These are phyloP conservation scores for Paratinospora sagittata DNA, from an alignment of 164 flowering plant genomes.

Conservation along the genomic window DNA sequence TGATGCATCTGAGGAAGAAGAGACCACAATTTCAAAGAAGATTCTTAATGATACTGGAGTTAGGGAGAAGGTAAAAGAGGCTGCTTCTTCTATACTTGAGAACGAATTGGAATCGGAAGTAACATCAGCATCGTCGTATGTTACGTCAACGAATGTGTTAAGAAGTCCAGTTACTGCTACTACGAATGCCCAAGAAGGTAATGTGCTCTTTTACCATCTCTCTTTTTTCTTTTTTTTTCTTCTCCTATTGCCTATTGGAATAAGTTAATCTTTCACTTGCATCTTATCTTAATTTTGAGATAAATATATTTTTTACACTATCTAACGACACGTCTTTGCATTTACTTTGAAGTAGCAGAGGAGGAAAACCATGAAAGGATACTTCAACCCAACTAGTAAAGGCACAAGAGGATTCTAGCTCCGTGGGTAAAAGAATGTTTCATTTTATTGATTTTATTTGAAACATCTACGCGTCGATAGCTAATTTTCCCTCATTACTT, in stretches of 20 bases:
- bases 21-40: conserved; percentile 54
- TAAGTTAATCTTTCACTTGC: neutral
- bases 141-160: conserved; percentile 6
- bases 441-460: too few relatives aligned
- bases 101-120: conserved; percentile 17
- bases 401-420: too few relatives aligned
- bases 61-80: conserved; percentile 58
- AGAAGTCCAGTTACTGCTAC: conserved; percentile 28
- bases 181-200: conserved; percentile 35
- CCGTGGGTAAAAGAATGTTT: too few relatives aligned
- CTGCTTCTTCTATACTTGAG: conserved; percentile 44
- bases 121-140: conserved; percentile 1
- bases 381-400: conserved; percentile 48
- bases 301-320: too few relatives aligned
- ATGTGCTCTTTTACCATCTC: neutral
- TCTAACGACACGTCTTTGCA: too few relatives aligned
- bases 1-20: conserved; percentile 75
- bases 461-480: too few relatives aligned
- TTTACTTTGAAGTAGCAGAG: conserved; percentile 25
- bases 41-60: conserved; percentile 33
- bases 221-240: neutral
- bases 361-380: conserved; percentile 50
- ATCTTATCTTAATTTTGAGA: too few relatives aligned
- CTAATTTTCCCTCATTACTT: too few relatives aligned
- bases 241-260: too few relatives aligned